A percentile compares a stretch with the other conserved stretches of the same genome.
Evolutionary conservation across 108 stramenopile genomes (phyloP).

Genomic region (Nitzschia putrida): DNA sequence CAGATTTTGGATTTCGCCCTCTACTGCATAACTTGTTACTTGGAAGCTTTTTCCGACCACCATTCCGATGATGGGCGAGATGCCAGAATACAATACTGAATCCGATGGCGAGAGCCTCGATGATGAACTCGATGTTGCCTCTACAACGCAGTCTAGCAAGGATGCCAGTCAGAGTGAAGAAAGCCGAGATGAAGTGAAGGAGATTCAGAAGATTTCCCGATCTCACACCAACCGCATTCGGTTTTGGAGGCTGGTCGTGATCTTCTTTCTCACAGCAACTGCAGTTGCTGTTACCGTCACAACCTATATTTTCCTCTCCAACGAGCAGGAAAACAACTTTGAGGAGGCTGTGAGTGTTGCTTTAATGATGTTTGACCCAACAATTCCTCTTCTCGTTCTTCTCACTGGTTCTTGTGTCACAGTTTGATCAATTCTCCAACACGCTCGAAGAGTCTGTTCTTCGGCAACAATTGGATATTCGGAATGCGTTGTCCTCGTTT

Average conservation of each 20-base stretch:
- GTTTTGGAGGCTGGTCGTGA: neutral
- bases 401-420: neutral
- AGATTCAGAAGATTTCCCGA: neutral
- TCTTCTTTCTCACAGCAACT: neutral
- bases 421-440: neutral
- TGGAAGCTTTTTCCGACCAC: too few species aligned
- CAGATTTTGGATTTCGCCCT: too few species aligned
- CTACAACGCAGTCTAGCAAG: neutral
- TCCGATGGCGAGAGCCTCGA: neutral
- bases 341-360: slow-evolving; percentile 3
- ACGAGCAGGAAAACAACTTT: slow-evolving; percentile 7
- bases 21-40: too few species aligned
- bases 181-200: slow-evolving; percentile 8
- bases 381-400: neutral
- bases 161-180: slow-evolving; percentile 1
- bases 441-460: neutral
- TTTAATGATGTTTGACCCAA: neutral
- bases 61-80: too few species aligned
- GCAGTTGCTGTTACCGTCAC: slow-evolving; percentile 5
- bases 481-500: neutral
- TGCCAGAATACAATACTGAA: neutral
- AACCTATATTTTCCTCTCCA: slow-evolving; percentile 1
- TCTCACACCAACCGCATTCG: neutral
- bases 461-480: slow-evolving; percentile 4
- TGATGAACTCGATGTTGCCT: neutral